Evolutionary conservation across 257 asterid species (phyloP).

Genomic region (Nicotiana attenuata): DNA sequence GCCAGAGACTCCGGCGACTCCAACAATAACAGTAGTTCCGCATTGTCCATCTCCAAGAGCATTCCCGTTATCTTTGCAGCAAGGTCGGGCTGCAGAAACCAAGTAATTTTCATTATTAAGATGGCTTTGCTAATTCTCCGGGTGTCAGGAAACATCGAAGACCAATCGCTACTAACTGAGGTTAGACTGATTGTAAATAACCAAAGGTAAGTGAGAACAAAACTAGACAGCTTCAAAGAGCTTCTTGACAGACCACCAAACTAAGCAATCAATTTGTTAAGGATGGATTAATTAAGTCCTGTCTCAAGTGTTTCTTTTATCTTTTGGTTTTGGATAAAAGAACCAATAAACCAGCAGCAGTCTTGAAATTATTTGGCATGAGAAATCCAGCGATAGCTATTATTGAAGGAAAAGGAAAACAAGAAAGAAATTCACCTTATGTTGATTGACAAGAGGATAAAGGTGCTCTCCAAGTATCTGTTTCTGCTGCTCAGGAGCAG

Average conservation of each 20-base stretch:
- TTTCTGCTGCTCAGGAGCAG: slow-evolving; percentile 69
- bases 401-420: not conserved
- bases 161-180: not conserved
- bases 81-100: slow-evolving; percentile 47
- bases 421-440: slow-evolving; percentile 37
- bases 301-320: not conserved
- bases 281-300: not conserved
- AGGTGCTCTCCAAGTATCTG: slow-evolving; percentile 76
- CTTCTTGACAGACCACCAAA: not conserved
- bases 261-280: not conserved
- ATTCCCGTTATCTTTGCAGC: slow-evolving; percentile 86
- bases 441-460: slow-evolving; percentile 69
- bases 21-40: slow-evolving; percentile 56
- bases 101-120: not conserved
- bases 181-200: not conserved
- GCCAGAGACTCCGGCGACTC: slow-evolving; percentile 70
- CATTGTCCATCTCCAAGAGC: slow-evolving; percentile 93
- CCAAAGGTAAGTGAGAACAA: not conserved
- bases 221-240: not conserved
- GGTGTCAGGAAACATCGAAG: not conserved
- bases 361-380: not conserved
- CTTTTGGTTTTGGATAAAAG: not conserved
- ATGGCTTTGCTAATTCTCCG: not conserved
- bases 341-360: not conserved
- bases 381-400: not conserved